phyloP scores from a whole-genome alignment of 2,329 filamentous ascomycete species.

The Stagonosporopsis cucurbitacearum region DNA sequence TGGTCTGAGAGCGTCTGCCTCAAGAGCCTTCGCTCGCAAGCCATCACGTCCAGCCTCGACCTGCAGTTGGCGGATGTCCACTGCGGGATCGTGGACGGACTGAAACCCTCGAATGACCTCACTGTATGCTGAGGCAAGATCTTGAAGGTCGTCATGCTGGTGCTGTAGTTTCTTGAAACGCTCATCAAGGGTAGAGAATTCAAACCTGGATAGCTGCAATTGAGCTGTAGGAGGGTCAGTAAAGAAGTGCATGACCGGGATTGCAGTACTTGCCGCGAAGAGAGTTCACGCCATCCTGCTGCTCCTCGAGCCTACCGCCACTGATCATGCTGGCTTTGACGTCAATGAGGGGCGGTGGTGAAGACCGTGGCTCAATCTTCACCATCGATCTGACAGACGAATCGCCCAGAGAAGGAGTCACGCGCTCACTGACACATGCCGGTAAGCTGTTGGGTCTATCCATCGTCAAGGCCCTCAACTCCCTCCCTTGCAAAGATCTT shows the following conservation, averaged over 20 bases:
- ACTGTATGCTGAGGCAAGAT: slow-evolving; percentile 17
- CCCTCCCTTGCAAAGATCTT: too few species aligned
- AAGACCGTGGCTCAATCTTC: slow-evolving; percentile 1
- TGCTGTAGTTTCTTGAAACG: slow-evolving; percentile 15
- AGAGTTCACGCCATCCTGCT: not conserved
- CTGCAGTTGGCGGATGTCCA: slow-evolving; percentile 23
- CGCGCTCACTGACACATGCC: not conserved
- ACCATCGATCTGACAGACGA: not conserved
- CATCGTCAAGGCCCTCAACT: not conserved
- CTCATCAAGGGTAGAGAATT: slow-evolving; percentile 19
- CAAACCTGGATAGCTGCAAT: slow-evolving; percentile 16
- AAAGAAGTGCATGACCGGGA: not conserved
- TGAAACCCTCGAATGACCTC: slow-evolving; percentile 20
- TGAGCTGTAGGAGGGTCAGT: slow-evolving; percentile 17
- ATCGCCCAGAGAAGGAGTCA: not conserved
- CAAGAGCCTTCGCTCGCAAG: slow-evolving; percentile 25
- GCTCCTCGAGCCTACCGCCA: not conserved
- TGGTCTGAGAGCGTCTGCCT: slow-evolving; percentile 23
- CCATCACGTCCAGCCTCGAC: slow-evolving; percentile 23
- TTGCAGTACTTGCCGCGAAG: slow-evolving; percentile 4
- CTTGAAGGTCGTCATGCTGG: slow-evolving; percentile 18
- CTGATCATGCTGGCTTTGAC: not conserved
- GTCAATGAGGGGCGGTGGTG: slow-evolving; percentile 11
- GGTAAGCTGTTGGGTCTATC: not conserved
- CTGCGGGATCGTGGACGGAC: not conserved